These are phyloP conservation scores for Sporisorium iseilematis-ciliati DNA, from an alignment of 1,284 basidiomycete species.

Conservation along the genomic window DNA sequence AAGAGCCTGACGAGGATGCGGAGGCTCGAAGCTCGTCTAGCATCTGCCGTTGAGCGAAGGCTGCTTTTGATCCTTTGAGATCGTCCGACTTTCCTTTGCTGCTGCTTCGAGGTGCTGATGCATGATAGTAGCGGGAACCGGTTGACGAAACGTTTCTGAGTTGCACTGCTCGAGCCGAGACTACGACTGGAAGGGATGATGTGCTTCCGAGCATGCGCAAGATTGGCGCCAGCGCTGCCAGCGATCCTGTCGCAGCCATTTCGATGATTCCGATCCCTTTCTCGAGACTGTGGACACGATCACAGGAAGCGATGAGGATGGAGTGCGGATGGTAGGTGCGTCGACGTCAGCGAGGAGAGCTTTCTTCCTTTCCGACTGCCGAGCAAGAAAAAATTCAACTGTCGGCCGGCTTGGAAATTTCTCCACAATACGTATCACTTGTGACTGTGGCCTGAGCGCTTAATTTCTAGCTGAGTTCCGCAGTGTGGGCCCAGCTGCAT, in stretches of 20 bases:
- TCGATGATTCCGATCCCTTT: too few species aligned
- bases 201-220: constrained; percentile 16
- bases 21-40: constrained; percentile 38
- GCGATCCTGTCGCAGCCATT: constrained; percentile 9
- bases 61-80: constrained; percentile 35
- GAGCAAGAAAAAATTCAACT: constrained; percentile 1
- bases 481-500: constrained; percentile 17
- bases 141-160: not conserved
- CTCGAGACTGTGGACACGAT: too few species aligned
- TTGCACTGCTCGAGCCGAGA: constrained; percentile 12
- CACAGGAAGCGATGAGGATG: not conserved
- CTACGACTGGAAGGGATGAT: not conserved
- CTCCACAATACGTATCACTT: too few species aligned
- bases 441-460: constrained; percentile 11
- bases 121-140: constrained; percentile 7
- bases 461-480: not conserved
- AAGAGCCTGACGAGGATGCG: constrained; percentile 25
- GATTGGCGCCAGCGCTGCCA: constrained; percentile 15
- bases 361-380: constrained; percentile 24
- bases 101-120: constrained; percentile 4
- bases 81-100: constrained; percentile 12
- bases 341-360: not conserved
- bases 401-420: constrained; percentile 24
- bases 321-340: constrained; percentile 7
- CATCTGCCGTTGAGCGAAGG: constrained; percentile 48